A percentile compares a stretch with the other conserved stretches of the same genome.
These are phyloP conservation scores for Xylariaceae sp. DNA, from an alignment of 2,329 filamentous ascomycete species.

Conservation along the genomic window DNA sequence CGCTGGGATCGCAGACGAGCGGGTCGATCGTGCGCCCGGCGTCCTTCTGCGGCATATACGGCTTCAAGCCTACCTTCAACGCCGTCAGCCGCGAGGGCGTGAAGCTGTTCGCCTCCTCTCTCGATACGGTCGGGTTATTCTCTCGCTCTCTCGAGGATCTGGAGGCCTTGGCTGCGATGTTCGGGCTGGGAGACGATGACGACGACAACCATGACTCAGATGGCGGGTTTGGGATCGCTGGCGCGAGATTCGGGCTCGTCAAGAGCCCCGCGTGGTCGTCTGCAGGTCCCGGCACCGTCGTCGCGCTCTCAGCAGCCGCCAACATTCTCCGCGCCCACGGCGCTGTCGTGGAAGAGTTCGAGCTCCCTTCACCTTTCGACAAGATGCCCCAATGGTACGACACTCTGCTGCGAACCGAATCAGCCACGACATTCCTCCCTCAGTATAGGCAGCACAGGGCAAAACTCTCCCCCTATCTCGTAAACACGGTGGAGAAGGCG, in stretches of 20 bases:
- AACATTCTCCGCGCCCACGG: constrained; percentile 40
- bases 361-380: constrained; percentile 45
- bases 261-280: constrained; percentile 48
- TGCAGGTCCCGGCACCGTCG: constrained; percentile 39
- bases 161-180: constrained; percentile 48
- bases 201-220: constrained; percentile 14
- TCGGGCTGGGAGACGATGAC: constrained; percentile 49
- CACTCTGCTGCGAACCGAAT: constrained; percentile 46
- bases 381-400: constrained; percentile 47
- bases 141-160: constrained; percentile 54
- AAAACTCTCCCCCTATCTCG: constrained; percentile 41
- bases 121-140: constrained; percentile 60
- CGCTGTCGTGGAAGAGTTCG: constrained; percentile 51
- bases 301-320: constrained; percentile 38
- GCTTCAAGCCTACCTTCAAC: constrained; percentile 62
- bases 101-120: constrained; percentile 51
- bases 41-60: constrained; percentile 60
- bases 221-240: constrained; percentile 33
- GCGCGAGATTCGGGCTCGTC: constrained; percentile 48
- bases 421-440: constrained; percentile 45
- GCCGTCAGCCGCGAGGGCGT: constrained; percentile 57
- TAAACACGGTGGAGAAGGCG: constrained; percentile 46
- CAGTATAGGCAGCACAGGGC: constrained; percentile 46
- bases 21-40: constrained; percentile 60
- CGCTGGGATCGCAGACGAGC: constrained; percentile 60